These are phyloP conservation scores for Wickerhamomyces mucosus DNA, from an alignment of 805 yeast species.

Conservation along the genomic window DNA sequence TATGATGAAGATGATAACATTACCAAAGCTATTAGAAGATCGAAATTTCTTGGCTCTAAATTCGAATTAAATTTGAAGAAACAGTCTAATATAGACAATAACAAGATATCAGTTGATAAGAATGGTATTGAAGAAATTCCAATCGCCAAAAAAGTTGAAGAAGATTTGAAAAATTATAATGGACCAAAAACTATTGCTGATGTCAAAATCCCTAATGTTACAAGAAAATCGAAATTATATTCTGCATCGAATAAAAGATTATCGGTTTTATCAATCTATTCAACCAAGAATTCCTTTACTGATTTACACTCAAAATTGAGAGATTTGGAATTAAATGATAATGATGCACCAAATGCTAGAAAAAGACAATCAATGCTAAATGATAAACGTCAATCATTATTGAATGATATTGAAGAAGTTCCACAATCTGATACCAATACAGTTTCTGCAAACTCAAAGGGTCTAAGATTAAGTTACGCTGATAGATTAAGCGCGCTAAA, in stretches of 20 bases:
- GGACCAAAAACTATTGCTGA: constrained; percentile 49
- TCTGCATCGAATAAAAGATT: constrained; percentile 56
- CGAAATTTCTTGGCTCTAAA: constrained; percentile 32
- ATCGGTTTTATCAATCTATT: constrained; percentile 63
- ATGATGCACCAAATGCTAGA: background rate
- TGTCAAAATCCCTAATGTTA: constrained; percentile 59
- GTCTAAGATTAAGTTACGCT: constrained; percentile 28
- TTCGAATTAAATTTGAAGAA: constrained; percentile 26
- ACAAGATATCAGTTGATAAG: constrained; percentile 1
- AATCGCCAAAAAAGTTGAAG: constrained; percentile 3
- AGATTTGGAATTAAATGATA: constrained; percentile 9
- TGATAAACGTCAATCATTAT: constrained; percentile 6
- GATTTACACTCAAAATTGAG: constrained; percentile 41
- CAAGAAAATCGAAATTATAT: constrained; percentile 57
- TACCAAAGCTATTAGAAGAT: constrained; percentile 34
- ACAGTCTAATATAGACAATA: constrained; percentile 8
- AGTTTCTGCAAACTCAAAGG: constrained; percentile 5
- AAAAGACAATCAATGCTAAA: constrained; percentile 5
- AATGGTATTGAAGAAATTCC: constrained; percentile 1
- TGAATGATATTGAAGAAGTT: constrained; percentile 15
- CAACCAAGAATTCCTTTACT: constrained; percentile 55
- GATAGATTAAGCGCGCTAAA: constrained; percentile 25
- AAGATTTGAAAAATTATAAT: constrained; percentile 5
- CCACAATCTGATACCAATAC: background rate
- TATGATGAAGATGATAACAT: constrained; percentile 21